Evolutionary conservation across 2,329 filamentous ascomycete genomes (phyloP).

Genomic region (Penicillium sp.): DNA sequence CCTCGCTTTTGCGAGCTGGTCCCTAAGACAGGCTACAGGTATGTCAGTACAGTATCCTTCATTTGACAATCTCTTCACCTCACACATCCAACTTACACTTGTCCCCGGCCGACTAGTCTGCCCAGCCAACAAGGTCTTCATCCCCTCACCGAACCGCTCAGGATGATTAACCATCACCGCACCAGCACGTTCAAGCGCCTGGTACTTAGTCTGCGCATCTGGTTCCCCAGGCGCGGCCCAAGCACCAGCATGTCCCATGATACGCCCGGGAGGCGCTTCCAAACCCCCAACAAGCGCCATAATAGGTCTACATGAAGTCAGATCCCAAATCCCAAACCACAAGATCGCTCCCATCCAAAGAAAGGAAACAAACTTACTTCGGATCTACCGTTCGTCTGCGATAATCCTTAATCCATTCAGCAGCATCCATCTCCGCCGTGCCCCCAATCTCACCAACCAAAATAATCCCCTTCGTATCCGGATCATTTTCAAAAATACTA

Average conservation of each 20-base stretch:
- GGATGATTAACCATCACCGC: conserved; percentile 73
- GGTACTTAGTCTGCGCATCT: conserved; percentile 63
- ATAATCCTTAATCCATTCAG: conserved; percentile 71
- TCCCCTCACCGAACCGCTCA: conserved; percentile 67
- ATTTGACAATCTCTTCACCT: too few species aligned
- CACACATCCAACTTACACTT: conserved; percentile 22
- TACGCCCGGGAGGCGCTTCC: conserved; percentile 60
- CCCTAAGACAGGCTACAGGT: conserved; percentile 23
- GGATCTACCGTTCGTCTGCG: conserved; percentile 56
- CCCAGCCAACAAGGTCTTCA: conserved; percentile 60
- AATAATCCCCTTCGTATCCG: conserved; percentile 69
- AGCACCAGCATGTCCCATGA: conserved; percentile 80
- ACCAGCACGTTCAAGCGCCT: conserved; percentile 63
- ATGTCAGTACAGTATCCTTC: conserved; percentile 9
- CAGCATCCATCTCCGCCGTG: conserved; percentile 67
- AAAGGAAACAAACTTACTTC: conserved; percentile 53
- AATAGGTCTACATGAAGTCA: conserved; percentile 58
- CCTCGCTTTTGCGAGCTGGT: conserved; percentile 47
- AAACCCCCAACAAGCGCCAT: conserved; percentile 69
- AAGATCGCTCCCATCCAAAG: neutral
- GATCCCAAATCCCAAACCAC: neutral
- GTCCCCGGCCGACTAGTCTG: conserved; percentile 30
- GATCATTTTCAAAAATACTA: conserved; percentile 63
- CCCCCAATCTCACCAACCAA: conserved; percentile 73
- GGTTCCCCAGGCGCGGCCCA: conserved; percentile 67